Base-by-base conservation (phyloP, 1,284 basidiomycete species). In the Boletus smithii region DNA sequence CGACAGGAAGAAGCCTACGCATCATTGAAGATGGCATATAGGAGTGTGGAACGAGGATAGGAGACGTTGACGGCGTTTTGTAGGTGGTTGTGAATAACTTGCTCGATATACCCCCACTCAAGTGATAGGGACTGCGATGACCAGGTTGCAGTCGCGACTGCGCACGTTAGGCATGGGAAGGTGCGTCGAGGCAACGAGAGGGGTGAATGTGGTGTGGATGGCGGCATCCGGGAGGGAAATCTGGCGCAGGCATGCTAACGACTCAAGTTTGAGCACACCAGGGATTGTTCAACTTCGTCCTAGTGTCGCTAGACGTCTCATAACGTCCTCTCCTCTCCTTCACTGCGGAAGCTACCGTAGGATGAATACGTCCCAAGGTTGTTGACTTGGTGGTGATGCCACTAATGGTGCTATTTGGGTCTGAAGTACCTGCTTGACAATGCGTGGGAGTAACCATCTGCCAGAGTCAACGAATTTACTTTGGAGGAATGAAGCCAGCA, bases 1-100 rank as follows among this genome's bases (percentile, higher is more conserved):
- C 26, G 91, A 94, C 64, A 91, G 75, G 18, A 73, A 76, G 54
- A 77, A 77, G 55, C 58, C 76, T 10, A 71, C 73, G 8, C 76
- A 77, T 47, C 74, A 78, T 53, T 77, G 27, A 59, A 38, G 9
- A 11, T 42, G 37, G 17, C 5, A 27, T 27, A 11, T 18, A 23
- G 32, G 11, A 10, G 26, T 18, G 20, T 18, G 14, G 18, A 22
- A 29, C n/a, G 18, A 29, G 32, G 13, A 32, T 35, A 18, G 31
- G 24, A 36, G 3, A 3, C 20, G 9, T 24, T 26, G 27, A 42
- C 23, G 16, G 8, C 6, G 36, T 48, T 30, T 51, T 27, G 31
- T 59, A 46, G 57, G 51, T 50, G 53, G 13, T 44, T 46, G 56
- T 56, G 42, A 31, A 44, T 46, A 41, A 44, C 38, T 16, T 60